Evolutionary conservation across 208 protist species (phyloP).

Genomic region (Tritrichomonas foetus): DNA sequence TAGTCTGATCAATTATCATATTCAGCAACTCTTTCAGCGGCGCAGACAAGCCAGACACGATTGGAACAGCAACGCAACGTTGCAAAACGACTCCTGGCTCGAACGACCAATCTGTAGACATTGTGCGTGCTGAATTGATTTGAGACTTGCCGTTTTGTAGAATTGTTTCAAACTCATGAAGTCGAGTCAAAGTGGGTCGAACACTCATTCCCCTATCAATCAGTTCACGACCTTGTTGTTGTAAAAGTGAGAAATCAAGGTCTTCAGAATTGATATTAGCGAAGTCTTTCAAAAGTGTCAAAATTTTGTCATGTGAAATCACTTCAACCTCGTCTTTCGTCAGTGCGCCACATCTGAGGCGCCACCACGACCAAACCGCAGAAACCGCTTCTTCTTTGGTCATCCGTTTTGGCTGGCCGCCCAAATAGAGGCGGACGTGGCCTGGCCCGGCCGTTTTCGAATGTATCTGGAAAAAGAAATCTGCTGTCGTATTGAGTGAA

Average conservation of each 20-base stretch:
- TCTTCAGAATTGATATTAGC: not conserved
- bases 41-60: not conserved
- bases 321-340: not conserved
- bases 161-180: no score
- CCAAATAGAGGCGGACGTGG: not conserved
- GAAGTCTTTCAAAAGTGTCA: not conserved
- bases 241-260: not conserved
- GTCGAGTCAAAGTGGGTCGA: no score
- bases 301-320: not conserved
- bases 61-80: not conserved
- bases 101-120: not conserved
- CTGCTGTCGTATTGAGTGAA: not conserved
- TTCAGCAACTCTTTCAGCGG: not conserved
- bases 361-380: constrained; percentile 18
- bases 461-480: constrained; percentile 31
- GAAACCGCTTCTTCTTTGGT: not conserved
- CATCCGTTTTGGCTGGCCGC: not conserved
- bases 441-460: not conserved
- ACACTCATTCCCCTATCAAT: no score
- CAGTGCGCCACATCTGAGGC: not conserved
- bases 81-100: not conserved
- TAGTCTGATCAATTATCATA: not conserved
- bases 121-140: not conserved
- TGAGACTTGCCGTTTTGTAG: no score
- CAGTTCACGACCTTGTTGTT: not conserved